phyloP scores from a whole-genome alignment of 352 stramenopile genomes.

The Pythium coloratum region DNA sequence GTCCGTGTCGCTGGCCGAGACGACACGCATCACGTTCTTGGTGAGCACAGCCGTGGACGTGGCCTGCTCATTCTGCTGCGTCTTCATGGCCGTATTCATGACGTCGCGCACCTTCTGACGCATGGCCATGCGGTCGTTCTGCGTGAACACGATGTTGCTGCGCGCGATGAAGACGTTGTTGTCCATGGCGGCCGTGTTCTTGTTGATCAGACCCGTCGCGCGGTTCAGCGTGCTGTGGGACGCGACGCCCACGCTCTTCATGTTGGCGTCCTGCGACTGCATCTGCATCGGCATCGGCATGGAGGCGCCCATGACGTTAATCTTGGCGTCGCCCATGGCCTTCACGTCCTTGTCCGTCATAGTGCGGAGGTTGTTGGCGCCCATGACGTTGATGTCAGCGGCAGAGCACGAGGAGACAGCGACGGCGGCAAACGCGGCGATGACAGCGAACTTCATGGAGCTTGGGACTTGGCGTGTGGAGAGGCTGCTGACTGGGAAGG shows the following conservation, averaged over 20 bases:
- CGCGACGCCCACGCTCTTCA: slow-evolving; percentile 12
- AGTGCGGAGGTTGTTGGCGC: slow-evolving; percentile 5
- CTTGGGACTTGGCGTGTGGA: not conserved
- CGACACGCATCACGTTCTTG: slow-evolving; percentile 19
- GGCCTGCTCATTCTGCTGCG: not conserved
- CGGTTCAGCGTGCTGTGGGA: slow-evolving; percentile 28
- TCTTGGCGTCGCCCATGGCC: not conserved
- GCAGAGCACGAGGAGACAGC: slow-evolving; percentile 3
- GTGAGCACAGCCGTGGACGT: slow-evolving; percentile 16
- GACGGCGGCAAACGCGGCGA: slow-evolving; percentile 12
- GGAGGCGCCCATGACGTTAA: slow-evolving; percentile 16
- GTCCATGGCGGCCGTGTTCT: slow-evolving; percentile 39
- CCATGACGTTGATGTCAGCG: slow-evolving; percentile 18
- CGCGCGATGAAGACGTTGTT: slow-evolving; percentile 40
- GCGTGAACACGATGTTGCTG: slow-evolving; percentile 36
- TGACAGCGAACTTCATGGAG: slow-evolving; percentile 18
- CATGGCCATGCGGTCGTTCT: slow-evolving; percentile 36
- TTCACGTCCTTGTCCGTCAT: not conserved
- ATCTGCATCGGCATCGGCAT: not conserved
- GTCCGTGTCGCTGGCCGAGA: slow-evolving; percentile 28
- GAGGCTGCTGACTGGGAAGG: not conserved
- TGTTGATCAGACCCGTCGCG: slow-evolving; percentile 37
- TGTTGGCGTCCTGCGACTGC: slow-evolving; percentile 3
- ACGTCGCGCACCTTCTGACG: slow-evolving; percentile 24
- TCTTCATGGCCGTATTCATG: not conserved